These are phyloP conservation scores for Pseudogymnoascus pannorum DNA, from an alignment of 2,329 filamentous ascomycete species.

Conservation along the genomic window DNA sequence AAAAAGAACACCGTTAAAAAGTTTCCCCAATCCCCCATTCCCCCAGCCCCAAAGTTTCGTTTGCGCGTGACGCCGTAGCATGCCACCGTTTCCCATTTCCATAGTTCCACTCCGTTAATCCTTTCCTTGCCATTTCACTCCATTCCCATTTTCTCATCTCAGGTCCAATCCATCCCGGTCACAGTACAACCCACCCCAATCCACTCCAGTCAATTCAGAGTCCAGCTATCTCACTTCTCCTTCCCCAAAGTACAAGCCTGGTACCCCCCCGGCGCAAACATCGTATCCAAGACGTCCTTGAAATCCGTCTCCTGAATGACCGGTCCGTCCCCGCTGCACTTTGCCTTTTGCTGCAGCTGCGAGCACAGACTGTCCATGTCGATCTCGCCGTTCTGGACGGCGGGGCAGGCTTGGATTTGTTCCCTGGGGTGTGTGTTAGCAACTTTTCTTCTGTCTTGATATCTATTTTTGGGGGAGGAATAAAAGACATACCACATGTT, in stretches of 20 bases:
- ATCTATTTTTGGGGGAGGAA: not conserved
- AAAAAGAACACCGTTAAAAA: not conserved
- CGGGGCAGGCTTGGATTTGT: constrained; percentile 76
- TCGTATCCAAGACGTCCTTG: constrained; percentile 50
- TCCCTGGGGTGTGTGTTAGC: constrained; percentile 55
- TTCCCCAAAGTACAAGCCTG: not conserved
- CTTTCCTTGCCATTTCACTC: too few species aligned
- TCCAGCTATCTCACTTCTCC: too few species aligned
- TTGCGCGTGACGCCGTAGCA: not conserved
- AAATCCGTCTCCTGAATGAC: constrained; percentile 88
- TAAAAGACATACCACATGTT: constrained; percentile 73
- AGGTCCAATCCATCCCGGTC: not conserved
- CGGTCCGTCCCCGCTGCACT: constrained; percentile 84
- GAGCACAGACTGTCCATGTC: constrained; percentile 90
- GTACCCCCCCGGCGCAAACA: not conserved
- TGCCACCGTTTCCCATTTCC: not conserved
- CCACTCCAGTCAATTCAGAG: too few species aligned
- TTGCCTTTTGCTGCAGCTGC: constrained; percentile 90
- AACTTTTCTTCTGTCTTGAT: too few species aligned
- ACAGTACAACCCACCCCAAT: not conserved
- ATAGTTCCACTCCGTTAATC: too few species aligned
- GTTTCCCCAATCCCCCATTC: not conserved
- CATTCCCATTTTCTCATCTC: too few species aligned
- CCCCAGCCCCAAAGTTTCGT: too few species aligned
- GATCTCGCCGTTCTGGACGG: constrained; percentile 83